Conservation (phyloP, 1,284 basidiomycete species). For the Porodaedalea pini region DNA sequence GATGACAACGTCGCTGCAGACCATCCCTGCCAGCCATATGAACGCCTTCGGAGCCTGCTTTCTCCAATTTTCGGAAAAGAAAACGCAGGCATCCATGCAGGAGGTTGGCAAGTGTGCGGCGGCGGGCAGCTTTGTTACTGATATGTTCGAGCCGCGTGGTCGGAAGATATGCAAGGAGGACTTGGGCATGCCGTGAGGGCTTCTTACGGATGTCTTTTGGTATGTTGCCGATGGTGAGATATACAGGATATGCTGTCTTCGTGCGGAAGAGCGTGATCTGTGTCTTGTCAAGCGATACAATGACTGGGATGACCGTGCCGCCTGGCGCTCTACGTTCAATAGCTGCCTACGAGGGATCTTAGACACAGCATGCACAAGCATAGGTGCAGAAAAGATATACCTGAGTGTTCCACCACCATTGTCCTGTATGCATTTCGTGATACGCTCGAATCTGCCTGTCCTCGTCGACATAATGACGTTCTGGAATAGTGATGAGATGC, state of each 20-base stretch:
- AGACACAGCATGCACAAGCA: neutral
- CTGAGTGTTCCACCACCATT: conserved; percentile 27
- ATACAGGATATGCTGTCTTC: conserved; percentile 27
- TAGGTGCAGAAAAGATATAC: conserved; percentile 14
- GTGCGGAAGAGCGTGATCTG: conserved; percentile 25
- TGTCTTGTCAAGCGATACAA: conserved; percentile 24
- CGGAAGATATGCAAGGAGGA: conserved; percentile 28
- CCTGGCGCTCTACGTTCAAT: conserved; percentile 14
- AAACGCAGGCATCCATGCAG: conserved; percentile 26
- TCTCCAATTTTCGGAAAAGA: conserved; percentile 21
- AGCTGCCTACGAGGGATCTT: neutral
- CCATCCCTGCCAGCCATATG: conserved; percentile 23
- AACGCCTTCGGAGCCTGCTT: conserved; percentile 22
- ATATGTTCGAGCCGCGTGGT: conserved; percentile 17
- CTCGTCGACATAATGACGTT: conserved; percentile 8
- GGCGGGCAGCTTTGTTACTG: neutral
- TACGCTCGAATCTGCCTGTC: conserved; percentile 17
- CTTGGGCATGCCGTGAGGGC: conserved; percentile 23
- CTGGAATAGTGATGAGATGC: conserved; percentile 17
- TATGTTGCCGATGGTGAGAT: conserved; percentile 29
- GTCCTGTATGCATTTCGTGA: conserved; percentile 25
- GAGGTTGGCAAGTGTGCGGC: conserved; percentile 1
- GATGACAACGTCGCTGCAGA: conserved; percentile 19
- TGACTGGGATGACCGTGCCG: conserved; percentile 24
- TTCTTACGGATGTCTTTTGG: conserved; percentile 23